Conservation (phyloP, 306 rosid genomes). For the Sophora flavescens region DNA sequence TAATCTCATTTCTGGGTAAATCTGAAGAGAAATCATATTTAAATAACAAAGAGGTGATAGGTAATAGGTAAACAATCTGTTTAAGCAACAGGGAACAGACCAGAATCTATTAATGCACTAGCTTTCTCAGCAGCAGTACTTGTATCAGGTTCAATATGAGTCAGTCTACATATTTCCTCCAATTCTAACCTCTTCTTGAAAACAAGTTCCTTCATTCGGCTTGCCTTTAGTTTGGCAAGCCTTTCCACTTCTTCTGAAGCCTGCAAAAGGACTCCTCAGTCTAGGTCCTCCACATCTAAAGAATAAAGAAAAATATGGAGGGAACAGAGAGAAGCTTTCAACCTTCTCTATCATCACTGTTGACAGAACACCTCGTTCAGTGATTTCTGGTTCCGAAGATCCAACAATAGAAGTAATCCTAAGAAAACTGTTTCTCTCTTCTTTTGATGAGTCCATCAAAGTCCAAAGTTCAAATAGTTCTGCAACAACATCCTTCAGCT, state of each 20-base stretch:
- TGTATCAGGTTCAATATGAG: conserved; percentile 87
- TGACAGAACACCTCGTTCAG: conserved; percentile 78
- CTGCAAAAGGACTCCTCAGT: conserved; percentile 51
- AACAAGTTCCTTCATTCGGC: conserved; percentile 97
- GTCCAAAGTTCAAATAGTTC: conserved; percentile 88
- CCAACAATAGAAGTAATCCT: conserved; percentile 65
- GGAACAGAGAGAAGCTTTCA: conserved; percentile 27
- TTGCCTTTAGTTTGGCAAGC: conserved; percentile 84
- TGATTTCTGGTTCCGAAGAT: conserved; percentile 70
- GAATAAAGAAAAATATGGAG: conserved; percentile 1
- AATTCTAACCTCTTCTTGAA: conserved; percentile 85
- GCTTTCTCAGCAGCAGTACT: conserved; percentile 91
- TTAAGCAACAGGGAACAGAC: conserved; percentile 47
- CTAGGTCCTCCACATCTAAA: conserved; percentile 23
- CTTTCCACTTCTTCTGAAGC: conserved; percentile 91
- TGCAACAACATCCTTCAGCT: conserved; percentile 79
- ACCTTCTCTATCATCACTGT: conserved; percentile 83
- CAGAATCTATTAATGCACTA: conserved; percentile 92
- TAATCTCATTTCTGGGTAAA: conserved; percentile 11
- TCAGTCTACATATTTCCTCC: conserved; percentile 85
- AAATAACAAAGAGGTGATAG: neutral
- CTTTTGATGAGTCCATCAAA: conserved; percentile 95
- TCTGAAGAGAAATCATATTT: neutral
- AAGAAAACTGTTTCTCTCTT: conserved; percentile 72
- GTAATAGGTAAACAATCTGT: conserved; percentile 13